A percentile compares a stretch with the other conserved stretches of the same genome.
Conservation (phyloP, 1,284 basidiomycete genomes). For the Ganoderma leucocontextum region DNA sequence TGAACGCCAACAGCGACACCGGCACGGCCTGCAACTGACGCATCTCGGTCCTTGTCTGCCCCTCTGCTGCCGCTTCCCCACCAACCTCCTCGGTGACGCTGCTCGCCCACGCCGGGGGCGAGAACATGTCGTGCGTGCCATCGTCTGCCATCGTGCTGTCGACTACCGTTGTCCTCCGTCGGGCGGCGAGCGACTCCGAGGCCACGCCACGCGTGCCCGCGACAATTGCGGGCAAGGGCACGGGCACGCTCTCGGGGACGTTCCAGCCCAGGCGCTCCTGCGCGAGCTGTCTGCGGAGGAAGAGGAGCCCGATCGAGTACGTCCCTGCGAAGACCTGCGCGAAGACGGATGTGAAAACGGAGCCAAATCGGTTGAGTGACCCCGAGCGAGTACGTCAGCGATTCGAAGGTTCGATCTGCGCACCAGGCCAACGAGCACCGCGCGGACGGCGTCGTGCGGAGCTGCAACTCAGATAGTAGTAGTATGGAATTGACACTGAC, state of each 20-base stretch:
- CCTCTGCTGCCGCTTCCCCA: not conserved
- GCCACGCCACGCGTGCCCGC: conserved; percentile 4
- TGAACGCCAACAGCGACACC: conserved; percentile 28
- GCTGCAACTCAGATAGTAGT: not conserved
- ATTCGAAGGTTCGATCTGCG: conserved; percentile 6
- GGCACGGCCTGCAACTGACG: conserved; percentile 32
- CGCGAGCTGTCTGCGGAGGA: conserved; percentile 57
- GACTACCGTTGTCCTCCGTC: not conserved
- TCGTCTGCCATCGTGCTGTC: conserved; percentile 27
- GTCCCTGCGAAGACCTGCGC: conserved; percentile 50
- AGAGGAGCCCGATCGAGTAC: conserved; percentile 54
- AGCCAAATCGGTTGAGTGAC: conserved; percentile 9
- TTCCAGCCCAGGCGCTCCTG: conserved; percentile 50
- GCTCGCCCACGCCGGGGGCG: conserved; percentile 12
- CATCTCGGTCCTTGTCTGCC: conserved; percentile 30
- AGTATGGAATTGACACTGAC: conserved; percentile 17
- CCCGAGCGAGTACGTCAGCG: conserved; percentile 14
- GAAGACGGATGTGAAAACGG: not conserved
- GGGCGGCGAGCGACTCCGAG: conserved; percentile 7
- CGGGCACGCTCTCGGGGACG: conserved; percentile 20
- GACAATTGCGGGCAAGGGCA: conserved; percentile 13
- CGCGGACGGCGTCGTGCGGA: not conserved
- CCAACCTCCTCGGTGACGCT: conserved; percentile 13
- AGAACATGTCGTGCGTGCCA: conserved; percentile 33
- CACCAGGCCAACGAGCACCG: not conserved